Percentiles rank a stretch among this genome's conserved stretches.
Evolutionary conservation across 805 yeast species (phyloP).

Genomic region (Pichia membranifaciens): DNA sequence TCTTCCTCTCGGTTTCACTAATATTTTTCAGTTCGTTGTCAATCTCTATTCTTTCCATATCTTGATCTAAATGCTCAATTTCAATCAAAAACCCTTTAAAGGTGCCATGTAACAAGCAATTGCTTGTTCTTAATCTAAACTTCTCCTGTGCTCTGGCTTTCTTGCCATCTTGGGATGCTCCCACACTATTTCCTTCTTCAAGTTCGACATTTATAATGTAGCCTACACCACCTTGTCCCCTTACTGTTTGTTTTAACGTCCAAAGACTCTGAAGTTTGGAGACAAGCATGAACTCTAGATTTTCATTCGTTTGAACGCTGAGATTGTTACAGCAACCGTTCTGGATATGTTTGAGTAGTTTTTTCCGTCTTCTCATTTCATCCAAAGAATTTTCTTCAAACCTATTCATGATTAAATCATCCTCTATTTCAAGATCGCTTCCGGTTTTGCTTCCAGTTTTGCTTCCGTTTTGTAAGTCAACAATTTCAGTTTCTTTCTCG

Average conservation of each 20-base stretch:
- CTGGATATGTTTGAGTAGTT: slow-evolving; percentile 23
- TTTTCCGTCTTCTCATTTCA: slow-evolving; percentile 20
- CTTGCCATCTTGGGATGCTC: slow-evolving; percentile 16
- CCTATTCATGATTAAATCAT: slow-evolving; percentile 18
- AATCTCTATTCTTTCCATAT: slow-evolving; percentile 12
- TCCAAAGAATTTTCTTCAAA: slow-evolving; percentile 20
- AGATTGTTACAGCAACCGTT: slow-evolving; percentile 50
- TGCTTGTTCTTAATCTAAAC: slow-evolving; percentile 56
- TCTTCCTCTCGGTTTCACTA: slow-evolving; percentile 18
- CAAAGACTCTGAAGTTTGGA: slow-evolving; percentile 64
- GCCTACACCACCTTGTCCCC: slow-evolving; percentile 70
- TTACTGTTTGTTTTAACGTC: slow-evolving; percentile 60
- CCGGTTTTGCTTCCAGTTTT: not conserved
- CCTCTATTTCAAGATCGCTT: slow-evolving; percentile 11
- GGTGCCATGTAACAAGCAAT: slow-evolving; percentile 66
- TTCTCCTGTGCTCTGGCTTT: slow-evolving; percentile 33
- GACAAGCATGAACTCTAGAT: slow-evolving; percentile 49
- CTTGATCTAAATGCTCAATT: slow-evolving; percentile 37
- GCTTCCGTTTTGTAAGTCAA: not conserved
- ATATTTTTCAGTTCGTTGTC: slow-evolving; percentile 10
- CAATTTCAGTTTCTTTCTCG: not conserved
- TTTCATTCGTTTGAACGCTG: slow-evolving; percentile 33
- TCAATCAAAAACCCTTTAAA: slow-evolving; percentile 68
- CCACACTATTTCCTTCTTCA: slow-evolving; percentile 10
- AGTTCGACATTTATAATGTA: slow-evolving; percentile 43